A percentile compares a stretch with the other conserved stretches of the same genome.
These are phyloP conservation scores for Aspergillus ibericus DNA, from an alignment of 2,329 filamentous ascomycete species.

Conservation along the genomic window DNA sequence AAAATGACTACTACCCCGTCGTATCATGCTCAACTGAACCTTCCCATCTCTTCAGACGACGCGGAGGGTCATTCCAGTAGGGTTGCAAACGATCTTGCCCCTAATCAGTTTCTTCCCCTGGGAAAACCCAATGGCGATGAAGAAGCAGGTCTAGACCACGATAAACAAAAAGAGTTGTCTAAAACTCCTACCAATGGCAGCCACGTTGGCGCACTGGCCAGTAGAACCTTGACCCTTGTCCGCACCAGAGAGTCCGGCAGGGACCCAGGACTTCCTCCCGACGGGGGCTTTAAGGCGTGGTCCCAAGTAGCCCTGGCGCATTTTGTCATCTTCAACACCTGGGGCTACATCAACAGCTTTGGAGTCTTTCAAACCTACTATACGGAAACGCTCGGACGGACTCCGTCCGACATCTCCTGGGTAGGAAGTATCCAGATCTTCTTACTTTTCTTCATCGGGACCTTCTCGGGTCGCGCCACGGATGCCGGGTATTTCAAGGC, in stretches of 20 bases:
- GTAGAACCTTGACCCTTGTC: conserved; percentile 37
- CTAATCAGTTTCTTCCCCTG: conserved; percentile 11
- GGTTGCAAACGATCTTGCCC: conserved; percentile 9
- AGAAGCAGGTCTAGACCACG: conserved; percentile 18
- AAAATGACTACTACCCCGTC: conserved; percentile 6
- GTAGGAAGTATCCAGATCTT: conserved; percentile 55
- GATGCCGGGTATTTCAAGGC: conserved; percentile 54
- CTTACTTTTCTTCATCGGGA: conserved; percentile 52
- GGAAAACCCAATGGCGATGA: conserved; percentile 15
- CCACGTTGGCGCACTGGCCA: conserved; percentile 21
- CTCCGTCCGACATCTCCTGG: conserved; percentile 54
- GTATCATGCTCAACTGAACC: background rate
- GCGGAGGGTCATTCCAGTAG: conserved; percentile 1
- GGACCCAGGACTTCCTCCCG: conserved; percentile 42
- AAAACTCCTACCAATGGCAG: conserved; percentile 28
- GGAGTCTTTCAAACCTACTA: conserved; percentile 60
- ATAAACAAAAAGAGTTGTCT: conserved; percentile 19
- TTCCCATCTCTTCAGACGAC: background rate
- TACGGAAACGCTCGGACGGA: conserved; percentile 38
- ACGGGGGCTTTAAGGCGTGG: conserved; percentile 59
- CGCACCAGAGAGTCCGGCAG: conserved; percentile 39
- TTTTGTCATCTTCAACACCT: conserved; percentile 59
- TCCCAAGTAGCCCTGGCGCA: conserved; percentile 55
- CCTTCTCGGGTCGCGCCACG: conserved; percentile 52
- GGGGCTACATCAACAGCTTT: conserved; percentile 56